Conservation (phyloP, 2,329 filamentous ascomycete genomes). For the Diplodia scrobiculata region DNA sequence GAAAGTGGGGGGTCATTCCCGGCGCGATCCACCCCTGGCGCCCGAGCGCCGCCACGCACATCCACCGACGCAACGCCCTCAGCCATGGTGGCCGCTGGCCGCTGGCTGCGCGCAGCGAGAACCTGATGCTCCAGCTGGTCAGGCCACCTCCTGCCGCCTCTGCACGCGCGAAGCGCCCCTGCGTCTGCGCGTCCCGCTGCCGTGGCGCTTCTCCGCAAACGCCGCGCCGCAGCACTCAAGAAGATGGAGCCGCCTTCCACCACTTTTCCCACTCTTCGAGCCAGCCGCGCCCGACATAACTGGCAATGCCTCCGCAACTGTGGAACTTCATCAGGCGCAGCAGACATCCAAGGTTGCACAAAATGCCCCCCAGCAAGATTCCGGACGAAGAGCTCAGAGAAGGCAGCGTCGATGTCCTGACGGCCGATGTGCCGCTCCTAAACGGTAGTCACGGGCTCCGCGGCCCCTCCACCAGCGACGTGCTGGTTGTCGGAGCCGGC, state of each 20-base stretch:
- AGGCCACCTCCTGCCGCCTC: conserved; percentile 20
- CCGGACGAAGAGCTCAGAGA: conserved; percentile 36
- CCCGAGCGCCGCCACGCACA: conserved; percentile 22
- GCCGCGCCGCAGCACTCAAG: conserved; percentile 1
- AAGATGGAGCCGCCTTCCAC: conserved; percentile 19
- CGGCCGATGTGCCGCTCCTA: conserved; percentile 24
- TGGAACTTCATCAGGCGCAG: conserved; percentile 32
- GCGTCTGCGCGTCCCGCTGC: background rate
- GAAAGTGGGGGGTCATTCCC: conserved; percentile 26
- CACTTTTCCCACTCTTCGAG: conserved; percentile 29
- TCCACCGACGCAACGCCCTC: conserved; percentile 4
- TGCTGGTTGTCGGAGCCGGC: conserved; percentile 48
- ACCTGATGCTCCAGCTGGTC: conserved; percentile 14
- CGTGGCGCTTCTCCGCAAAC: conserved; percentile 1
- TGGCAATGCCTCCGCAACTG: conserved; percentile 28
- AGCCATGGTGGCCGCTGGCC: conserved; percentile 12
- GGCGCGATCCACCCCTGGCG: conserved; percentile 19
- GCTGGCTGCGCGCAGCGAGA: conserved; percentile 10
- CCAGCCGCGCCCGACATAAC: conserved; percentile 5
- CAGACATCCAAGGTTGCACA: conserved; percentile 33
- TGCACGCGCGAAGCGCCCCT: conserved; percentile 1
- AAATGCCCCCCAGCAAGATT: conserved; percentile 42
- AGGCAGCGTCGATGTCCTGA: conserved; percentile 33
- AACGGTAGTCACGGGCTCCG: conserved; percentile 26
- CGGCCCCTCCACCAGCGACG: conserved; percentile 41